Percentiles rank a stretch among this genome's conserved stretches.
Evolutionary conservation across 495 filamentous ascomycete species (phyloP).

Genomic region (Saxispiralis lemnorum): DNA sequence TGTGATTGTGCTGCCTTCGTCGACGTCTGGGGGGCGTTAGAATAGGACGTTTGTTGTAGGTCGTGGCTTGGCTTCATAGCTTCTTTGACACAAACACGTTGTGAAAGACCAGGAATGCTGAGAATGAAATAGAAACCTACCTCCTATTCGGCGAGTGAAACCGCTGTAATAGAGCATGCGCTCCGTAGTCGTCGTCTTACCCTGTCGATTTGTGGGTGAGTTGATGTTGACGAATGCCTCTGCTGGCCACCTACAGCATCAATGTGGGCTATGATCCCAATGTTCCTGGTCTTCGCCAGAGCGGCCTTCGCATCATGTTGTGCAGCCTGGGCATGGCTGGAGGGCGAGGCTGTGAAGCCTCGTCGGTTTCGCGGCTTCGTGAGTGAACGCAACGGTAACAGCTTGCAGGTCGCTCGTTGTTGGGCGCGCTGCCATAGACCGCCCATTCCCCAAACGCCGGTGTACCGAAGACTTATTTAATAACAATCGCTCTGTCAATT

Average conservation of each 20-base stretch:
- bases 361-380: too few species aligned
- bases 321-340: neutral
- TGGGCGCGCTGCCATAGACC: too few species aligned
- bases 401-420: too few species aligned
- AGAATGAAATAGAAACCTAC: conserved; percentile 25
- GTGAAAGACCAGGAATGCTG: too few species aligned
- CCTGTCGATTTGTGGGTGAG: conserved; percentile 29
- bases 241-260: conserved; percentile 54
- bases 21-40: conserved; percentile 50
- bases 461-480: too few species aligned
- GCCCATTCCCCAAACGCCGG: too few species aligned
- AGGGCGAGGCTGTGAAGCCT: conserved; percentile 1
- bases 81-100: too few species aligned
- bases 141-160: conserved; percentile 67
- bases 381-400: too few species aligned
- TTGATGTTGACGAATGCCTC: neutral
- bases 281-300: conserved; percentile 60
- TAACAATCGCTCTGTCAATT: too few species aligned
- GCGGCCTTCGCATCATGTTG: conserved; percentile 10
- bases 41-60: conserved; percentile 16
- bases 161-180: conserved; percentile 98
- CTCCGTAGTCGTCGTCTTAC: conserved; percentile 98
- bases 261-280: conserved; percentile 97
- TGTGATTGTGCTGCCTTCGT: conserved; percentile 91
- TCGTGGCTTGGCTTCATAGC: too few species aligned